A percentile compares a stretch with the other conserved stretches of the same genome.
Evolutionary conservation across 305 asterid genomes (phyloP).

Genomic region (Caryopteris hybrid): DNA sequence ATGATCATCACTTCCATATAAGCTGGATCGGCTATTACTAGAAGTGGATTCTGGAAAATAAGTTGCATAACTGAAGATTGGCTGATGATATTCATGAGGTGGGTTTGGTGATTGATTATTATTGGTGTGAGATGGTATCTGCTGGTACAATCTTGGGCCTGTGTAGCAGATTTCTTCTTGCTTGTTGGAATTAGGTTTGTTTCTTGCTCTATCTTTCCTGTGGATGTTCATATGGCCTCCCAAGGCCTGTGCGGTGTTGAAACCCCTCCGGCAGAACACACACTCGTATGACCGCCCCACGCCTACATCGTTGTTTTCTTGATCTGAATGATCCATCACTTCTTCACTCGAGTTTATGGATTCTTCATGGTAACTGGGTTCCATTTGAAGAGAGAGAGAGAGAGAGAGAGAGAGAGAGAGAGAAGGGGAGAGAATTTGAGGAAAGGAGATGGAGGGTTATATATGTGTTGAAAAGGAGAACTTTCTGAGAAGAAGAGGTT

Average conservation of each 20-base stretch:
- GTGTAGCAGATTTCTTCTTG: conserved; percentile 3
- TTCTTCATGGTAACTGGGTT: conserved; percentile 29
- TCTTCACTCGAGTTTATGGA: conserved; percentile 22
- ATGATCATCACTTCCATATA: neutral
- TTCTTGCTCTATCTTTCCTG: conserved; percentile 46
- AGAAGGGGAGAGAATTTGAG: neutral
- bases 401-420: neutral
- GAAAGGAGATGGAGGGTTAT: neutral
- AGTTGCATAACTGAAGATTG: conserved; percentile 10
- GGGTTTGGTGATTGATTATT: neutral
- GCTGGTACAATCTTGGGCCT: neutral
- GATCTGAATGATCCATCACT: neutral
- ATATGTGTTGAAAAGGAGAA: neutral
- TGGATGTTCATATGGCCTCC: conserved; percentile 93
- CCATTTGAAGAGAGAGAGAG: conserved; percentile 13
- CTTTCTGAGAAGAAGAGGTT: neutral
- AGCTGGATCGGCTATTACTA: conserved; percentile 3
- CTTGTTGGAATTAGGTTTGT: conserved; percentile 31
- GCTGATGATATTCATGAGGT: conserved; percentile 11
- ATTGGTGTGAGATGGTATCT: neutral
- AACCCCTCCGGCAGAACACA: conserved; percentile 74
- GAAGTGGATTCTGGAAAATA: conserved; percentile 22
- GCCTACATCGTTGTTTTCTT: conserved; percentile 26
- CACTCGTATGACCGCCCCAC: conserved; percentile 70
- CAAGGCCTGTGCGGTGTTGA: conserved; percentile 82